A percentile compares a stretch with the other conserved stretches of the same genome.
phyloP scores from a whole-genome alignment of 2,329 filamentous ascomycete species.

The Fusarium sp. region DNA sequence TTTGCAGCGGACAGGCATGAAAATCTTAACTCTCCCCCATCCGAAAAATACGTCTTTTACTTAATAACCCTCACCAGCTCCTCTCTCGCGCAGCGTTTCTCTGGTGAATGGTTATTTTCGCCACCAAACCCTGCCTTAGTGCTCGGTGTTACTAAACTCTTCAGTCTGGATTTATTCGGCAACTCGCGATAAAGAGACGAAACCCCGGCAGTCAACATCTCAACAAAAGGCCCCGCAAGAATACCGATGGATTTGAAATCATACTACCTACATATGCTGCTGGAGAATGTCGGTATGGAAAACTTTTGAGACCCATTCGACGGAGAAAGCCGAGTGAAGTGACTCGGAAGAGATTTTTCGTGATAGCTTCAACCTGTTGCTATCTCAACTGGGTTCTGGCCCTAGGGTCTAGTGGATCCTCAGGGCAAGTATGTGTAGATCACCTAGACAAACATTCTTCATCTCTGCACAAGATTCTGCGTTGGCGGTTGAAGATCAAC shows the following conservation, averaged over 20 bases:
- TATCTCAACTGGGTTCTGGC: slow-evolving; percentile 13
- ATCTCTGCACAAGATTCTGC: background rate
- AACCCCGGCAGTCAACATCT: slow-evolving; percentile 19
- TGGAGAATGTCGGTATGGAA: background rate
- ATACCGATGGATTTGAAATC: slow-evolving; percentile 3
- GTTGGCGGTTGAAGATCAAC: slow-evolving; percentile 23
- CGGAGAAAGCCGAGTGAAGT: background rate
- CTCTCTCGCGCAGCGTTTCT: slow-evolving; percentile 27
- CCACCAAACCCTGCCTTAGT: slow-evolving; percentile 14
- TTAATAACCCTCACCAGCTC: slow-evolving; percentile 18
- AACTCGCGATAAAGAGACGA: slow-evolving; percentile 1
- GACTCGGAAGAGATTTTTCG: slow-evolving; percentile 14
- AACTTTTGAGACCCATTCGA: background rate
- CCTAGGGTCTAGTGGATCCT: slow-evolving; percentile 11
- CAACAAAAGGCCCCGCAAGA: slow-evolving; percentile 8
- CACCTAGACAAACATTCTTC: background rate
- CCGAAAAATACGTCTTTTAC: slow-evolving; percentile 16
- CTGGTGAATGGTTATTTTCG: slow-evolving; percentile 24
- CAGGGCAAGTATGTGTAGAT: background rate
- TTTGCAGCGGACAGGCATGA: slow-evolving; percentile 26
- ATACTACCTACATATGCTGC: background rate
- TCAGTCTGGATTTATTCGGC: slow-evolving; percentile 9
- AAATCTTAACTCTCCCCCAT: slow-evolving; percentile 30
- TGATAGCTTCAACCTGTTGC: slow-evolving; percentile 29
- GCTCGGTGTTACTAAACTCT: slow-evolving; percentile 29